Base-by-base conservation (phyloP, 352 stramenopile genomes). In the Pythium monospermum region DNA sequence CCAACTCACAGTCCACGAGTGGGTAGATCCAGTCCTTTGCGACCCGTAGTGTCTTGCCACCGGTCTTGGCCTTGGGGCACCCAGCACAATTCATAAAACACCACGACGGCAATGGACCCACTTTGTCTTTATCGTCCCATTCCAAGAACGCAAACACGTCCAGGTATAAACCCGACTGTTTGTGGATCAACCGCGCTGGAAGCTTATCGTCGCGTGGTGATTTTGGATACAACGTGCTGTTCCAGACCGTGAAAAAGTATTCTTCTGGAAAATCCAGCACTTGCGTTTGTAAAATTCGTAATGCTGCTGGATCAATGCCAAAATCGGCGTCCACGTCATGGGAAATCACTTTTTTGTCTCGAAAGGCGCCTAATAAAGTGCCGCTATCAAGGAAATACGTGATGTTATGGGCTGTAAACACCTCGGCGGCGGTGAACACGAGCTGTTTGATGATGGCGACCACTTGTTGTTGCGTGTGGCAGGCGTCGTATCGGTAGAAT, bases 121-220 rank as follows among this genome's bases (percentile, higher is more conserved):
- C 46, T 12, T 31, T 42, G 16, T 53, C 19, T 2, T 45, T 12
- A 16, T 66, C 50, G 1, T 47, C 37, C 31, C 43, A 58, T 33
- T 64, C 44, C 27, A 57, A 28, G 36, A 65, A 71, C 30, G 58
- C 61, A 44, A 71, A 69, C 25, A 71, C 35, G 30, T 73, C 61
- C 12, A 65, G 6, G 43, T 68, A 73, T 15, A 73, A 22, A 7
- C 41, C 65, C 18, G 57, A 63, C 12, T 26, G 25, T 3, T 30
- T 39, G 47, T 68, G 50, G 19, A 68, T 53, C 35, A 69, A 19
- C 0, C 56, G 57, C 10, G 39, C 57, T 4, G 57, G 65, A 13
- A 71, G 42, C 38, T 61, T 52, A 15, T 53, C 53, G 42, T 66
- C 54, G 11, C 65, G 51, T 21, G 43, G 45, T 7, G 40, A 49